Base-by-base conservation (phyloP, 371 early-diverging fungal species). In the Mortierella sp. region DNA sequence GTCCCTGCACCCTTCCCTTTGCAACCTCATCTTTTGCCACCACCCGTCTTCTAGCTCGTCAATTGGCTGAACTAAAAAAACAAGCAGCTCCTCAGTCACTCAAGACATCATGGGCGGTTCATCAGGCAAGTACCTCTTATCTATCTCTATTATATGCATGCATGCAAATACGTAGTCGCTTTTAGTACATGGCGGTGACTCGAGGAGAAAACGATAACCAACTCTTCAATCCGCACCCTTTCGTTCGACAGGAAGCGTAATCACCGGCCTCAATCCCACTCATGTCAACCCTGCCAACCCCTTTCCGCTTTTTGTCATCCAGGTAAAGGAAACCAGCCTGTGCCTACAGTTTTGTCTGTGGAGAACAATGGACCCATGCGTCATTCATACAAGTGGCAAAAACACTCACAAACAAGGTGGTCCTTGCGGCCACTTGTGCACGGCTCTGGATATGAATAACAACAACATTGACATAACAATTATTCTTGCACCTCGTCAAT, bases 301-400 rank as follows among this genome's bases (percentile, higher is more conserved):
- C 10, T 81, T 94, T 74, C 82, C 89, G 3, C 88, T 95, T 28
- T 94, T 95, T 86, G 91, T 95, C 69, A 90, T 95, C 75, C 95
- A 93, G 83, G 93, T 92, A 88, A 31, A 61, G 1, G 14, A 28
- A 19, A 19, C 8, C 8, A 34, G 67, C 67, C 67, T 67, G 67
- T 67, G 67, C 67, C 40, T 9, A 67, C 34, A 24, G 24, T 37
- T 37, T 67, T 34, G 64, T 61, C 37, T 61, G 24, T 24, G 21
- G 19, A 6, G 24, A 31, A 11, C 31, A 61, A 31, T 4, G 24
- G 43, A 24, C 40, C 24, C 37, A 24, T 37, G 40, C 67, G 9
- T 67, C 34, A 31, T 61, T 31, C 21, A 61, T 2, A 34, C 64
- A 61, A 34, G 64, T 34, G 21, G 64, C 37, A 61, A 69, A 43